Conservation (phyloP, 106 monocot genomes). For the Chionographis japonica region DNA sequence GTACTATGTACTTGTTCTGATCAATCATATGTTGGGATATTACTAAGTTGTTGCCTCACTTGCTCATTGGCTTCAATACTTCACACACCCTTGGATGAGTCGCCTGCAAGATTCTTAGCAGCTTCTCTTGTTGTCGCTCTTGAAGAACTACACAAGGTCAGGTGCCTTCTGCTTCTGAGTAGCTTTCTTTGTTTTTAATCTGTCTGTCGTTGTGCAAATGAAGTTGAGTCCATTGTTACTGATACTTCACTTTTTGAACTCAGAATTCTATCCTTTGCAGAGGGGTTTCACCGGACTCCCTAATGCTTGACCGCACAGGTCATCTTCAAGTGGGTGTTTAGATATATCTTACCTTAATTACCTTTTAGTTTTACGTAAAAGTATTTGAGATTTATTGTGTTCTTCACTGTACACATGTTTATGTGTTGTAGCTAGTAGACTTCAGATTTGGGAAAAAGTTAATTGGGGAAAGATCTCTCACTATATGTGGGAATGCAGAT, state of each 20-base stretch:
- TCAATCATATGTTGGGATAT: constrained; percentile 69
- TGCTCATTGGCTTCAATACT: constrained; percentile 80
- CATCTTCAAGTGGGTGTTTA: constrained; percentile 47
- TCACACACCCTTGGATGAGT: constrained; percentile 63
- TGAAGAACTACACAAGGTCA: constrained; percentile 78
- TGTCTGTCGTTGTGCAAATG: neutral
- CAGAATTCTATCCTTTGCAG: constrained; percentile 78
- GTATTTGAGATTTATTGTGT: neutral
- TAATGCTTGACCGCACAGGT: constrained; percentile 77
- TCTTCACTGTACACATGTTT: neutral
- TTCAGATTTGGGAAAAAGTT: constrained; percentile 89
- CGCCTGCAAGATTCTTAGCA: constrained; percentile 63
- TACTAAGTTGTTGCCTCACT: constrained; percentile 53
- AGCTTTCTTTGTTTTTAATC: neutral
- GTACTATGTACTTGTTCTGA: constrained; percentile 74
- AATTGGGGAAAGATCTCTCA: constrained; percentile 68
- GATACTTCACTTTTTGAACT: constrained; percentile 9
- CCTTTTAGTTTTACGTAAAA: neutral
- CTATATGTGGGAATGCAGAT: constrained; percentile 82
- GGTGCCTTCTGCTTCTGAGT: neutral
- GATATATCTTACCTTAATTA: neutral
- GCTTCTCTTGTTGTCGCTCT: constrained; percentile 74
- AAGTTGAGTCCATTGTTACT: neutral
- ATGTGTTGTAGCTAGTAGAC: constrained; percentile 57
- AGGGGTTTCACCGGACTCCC: constrained; percentile 74